phyloP scores from a whole-genome alignment of 805 yeast species.

The Saccharomyces cerevisiae region DNA sequence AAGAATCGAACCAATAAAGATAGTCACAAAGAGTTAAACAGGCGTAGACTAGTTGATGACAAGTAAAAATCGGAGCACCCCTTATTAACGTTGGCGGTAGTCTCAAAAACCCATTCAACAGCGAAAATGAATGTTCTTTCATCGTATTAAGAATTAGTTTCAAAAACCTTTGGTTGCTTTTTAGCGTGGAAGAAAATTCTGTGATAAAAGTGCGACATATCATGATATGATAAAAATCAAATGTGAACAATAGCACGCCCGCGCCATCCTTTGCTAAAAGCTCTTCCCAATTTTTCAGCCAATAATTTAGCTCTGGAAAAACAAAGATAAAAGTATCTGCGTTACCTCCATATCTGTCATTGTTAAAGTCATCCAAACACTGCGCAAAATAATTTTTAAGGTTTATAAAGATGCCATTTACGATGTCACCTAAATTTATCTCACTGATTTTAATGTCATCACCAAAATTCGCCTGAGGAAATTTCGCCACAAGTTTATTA shows the following conservation, averaged over 20 bases:
- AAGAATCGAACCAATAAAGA: slow-evolving; percentile 32
- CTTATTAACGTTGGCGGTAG: slow-evolving; percentile 40
- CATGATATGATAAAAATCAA: slow-evolving; percentile 42
- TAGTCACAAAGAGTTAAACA: slow-evolving; percentile 46
- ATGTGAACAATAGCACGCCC: slow-evolving; percentile 40
- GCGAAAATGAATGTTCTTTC: slow-evolving; percentile 37
- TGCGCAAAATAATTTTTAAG: slow-evolving; percentile 20
- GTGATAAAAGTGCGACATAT: slow-evolving; percentile 30
- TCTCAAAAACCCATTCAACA: slow-evolving; percentile 37
- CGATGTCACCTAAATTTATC: slow-evolving; percentile 35
- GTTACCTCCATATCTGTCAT: background rate
- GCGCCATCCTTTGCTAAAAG: slow-evolving; percentile 42
- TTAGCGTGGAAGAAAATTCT: slow-evolving; percentile 24
- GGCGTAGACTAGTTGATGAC: slow-evolving; percentile 47
- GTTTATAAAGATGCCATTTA: slow-evolving; percentile 22
- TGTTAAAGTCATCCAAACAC: slow-evolving; percentile 3
- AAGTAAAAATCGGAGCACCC: slow-evolving; percentile 47
- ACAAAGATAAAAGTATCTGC: slow-evolving; percentile 6
- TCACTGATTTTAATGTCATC: slow-evolving; percentile 49
- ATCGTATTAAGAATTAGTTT: slow-evolving; percentile 34
- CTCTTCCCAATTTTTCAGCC: slow-evolving; percentile 41
- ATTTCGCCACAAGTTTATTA: slow-evolving; percentile 37
- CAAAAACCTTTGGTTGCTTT: slow-evolving; percentile 19
- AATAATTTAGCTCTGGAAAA: slow-evolving; percentile 35
- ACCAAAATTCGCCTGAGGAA: slow-evolving; percentile 44